Evolutionary conservation across 345 rosid species (phyloP), one percentile per base, ranked within the genome.

Genomic region (Pugionium dolabratum): DNA sequence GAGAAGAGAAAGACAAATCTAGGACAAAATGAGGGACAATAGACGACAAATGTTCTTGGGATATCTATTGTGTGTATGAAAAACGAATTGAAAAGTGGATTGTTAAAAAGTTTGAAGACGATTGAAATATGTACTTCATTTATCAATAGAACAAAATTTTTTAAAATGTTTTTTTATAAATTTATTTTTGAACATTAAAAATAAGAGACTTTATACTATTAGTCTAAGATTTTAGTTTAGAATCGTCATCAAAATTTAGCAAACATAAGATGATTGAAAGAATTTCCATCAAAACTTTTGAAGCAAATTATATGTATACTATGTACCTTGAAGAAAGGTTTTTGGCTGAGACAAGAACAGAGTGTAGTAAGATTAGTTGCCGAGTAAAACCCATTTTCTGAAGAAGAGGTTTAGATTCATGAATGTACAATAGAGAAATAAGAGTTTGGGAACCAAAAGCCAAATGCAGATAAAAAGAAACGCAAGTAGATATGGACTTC

Each of bases 401-500:
- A 43, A 43, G 29, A 11, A 59, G 37, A 42, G 64, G 50, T 59
- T 59, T 10, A 59, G 37, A 59, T 27, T 25, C 53, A 34, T 60
- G 28, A 41, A 42, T 59, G 50, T 62, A 49, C 56, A 46, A 45
- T 1, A 31, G 25, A 39, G 18, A 0, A 52, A 70, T 35, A 53
- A 36, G 52, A 25, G 58, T 47, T 45, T 54, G 63, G 75, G 69
- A 71, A 71, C 64, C 75, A 71, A 62, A 71, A 62, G 75, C 69
- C 69, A 71, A 47, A 62, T 71, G 75, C 75, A 71, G 7, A 39
- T 70, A 33, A 29, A 67, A 56, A 55, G 30, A 39, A 54, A 71
- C 48, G 70, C 75, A 71, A 71, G 53, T 55, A 63, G 75, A 71
- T 47, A 71, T 71, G 75, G 75, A 71, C 45, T 63, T 71, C 31